phyloP scores from a whole-genome alignment of 495 filamentous ascomycete genomes.

The Cladorrhinum samala region DNA sequence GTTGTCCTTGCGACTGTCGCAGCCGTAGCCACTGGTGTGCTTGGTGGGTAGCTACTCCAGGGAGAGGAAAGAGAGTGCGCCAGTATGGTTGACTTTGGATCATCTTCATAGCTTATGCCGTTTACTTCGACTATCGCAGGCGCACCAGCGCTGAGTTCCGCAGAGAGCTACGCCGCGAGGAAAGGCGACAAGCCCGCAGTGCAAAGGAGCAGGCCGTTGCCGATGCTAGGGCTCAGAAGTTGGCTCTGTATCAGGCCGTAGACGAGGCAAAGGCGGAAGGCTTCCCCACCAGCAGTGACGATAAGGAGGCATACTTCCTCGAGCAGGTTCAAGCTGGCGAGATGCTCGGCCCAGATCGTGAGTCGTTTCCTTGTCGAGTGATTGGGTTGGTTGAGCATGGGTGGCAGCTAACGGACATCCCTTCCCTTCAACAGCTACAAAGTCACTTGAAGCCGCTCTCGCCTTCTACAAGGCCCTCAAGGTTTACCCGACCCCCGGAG shows the following conservation, averaged over 20 bases:
- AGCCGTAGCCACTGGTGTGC: conserved; percentile 64
- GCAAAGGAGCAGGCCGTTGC: conserved; percentile 73
- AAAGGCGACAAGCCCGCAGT: conserved; percentile 64
- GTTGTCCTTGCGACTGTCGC: conserved; percentile 70
- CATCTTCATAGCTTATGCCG: conserved; percentile 53
- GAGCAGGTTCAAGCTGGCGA: conserved; percentile 85
- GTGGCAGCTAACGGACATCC: neutral
- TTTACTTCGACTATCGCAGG: conserved; percentile 93
- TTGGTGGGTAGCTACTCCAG: conserved; percentile 50
- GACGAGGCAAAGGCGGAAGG: conserved; percentile 79
- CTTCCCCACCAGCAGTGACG: conserved; percentile 83
- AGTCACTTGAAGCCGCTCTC: conserved; percentile 77
- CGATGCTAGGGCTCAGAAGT: conserved; percentile 59
- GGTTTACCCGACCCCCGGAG: conserved; percentile 89
- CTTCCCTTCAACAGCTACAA: conserved; percentile 46
- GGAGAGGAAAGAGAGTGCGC: conserved; percentile 50
- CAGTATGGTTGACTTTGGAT: too few species aligned
- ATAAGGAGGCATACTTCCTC: conserved; percentile 83
- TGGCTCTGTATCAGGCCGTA: conserved; percentile 64
- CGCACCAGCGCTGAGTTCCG: conserved; percentile 83
- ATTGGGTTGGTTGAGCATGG: neutral
- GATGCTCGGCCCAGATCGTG: conserved; percentile 52
- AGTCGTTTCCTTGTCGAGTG: conserved; percentile 11
- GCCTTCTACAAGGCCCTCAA: conserved; percentile 97
- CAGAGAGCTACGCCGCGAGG: conserved; percentile 74